A percentile compares a stretch with the other conserved stretches of the same genome.
These are phyloP conservation scores for Quercus tomentella DNA, from an alignment of 331 rosid species.

Conservation along the genomic window DNA sequence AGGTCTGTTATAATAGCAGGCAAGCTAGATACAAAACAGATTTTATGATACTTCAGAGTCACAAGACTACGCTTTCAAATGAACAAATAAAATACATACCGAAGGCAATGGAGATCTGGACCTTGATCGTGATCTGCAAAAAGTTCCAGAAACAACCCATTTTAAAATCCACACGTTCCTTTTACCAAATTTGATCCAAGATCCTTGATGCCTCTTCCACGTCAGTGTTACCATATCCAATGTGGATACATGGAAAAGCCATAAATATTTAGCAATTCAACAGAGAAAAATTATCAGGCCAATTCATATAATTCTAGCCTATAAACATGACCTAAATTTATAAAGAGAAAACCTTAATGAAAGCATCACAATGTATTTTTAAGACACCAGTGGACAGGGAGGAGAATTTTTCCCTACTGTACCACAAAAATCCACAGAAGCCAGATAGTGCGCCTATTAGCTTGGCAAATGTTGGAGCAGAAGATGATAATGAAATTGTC, in stretches of 20 bases:
- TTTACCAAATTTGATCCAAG: constrained; percentile 77
- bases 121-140: constrained; percentile 99
- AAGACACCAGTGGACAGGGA: constrained; percentile 59
- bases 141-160: constrained; percentile 97
- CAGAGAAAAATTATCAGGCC: constrained; percentile 10
- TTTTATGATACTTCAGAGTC: neutral
- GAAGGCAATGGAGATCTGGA: constrained; percentile 84
- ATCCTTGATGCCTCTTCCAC: constrained; percentile 98
- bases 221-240: constrained; percentile 60
- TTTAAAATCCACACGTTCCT: constrained; percentile 89
- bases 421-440: constrained; percentile 73
- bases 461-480: constrained; percentile 83
- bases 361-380: constrained; percentile 31
- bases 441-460: constrained; percentile 88
- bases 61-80: neutral
- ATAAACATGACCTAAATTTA: constrained; percentile 19
- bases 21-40: neutral
- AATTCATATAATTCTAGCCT: constrained; percentile 25
- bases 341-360: constrained; percentile 24
- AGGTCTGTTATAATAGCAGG: neutral
- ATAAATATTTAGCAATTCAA: constrained; percentile 43
- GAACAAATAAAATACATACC: constrained; percentile 49
- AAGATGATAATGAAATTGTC: constrained; percentile 64
- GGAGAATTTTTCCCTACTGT: constrained; percentile 80
- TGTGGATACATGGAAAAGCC: constrained; percentile 41